These are phyloP conservation scores for Pulveroboletus ravenelii DNA, from an alignment of 768 basidiomycete genomes.

Conservation along the genomic window DNA sequence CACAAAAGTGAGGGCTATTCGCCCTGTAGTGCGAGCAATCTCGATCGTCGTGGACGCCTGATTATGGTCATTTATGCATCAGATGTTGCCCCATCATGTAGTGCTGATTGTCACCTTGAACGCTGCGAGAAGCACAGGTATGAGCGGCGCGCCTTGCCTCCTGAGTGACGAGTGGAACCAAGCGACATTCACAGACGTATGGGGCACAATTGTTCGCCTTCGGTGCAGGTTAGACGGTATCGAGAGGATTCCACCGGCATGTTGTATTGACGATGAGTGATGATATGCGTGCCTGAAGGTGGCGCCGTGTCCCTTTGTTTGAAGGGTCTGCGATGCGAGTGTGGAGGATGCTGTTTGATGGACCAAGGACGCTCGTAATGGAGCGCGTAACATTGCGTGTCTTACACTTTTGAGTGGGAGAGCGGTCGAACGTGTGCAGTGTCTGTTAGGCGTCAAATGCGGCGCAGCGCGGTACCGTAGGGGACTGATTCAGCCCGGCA, in stretches of 20 bases:
- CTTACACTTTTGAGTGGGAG: constrained; percentile 4
- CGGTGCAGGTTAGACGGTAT: neutral
- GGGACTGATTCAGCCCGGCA: neutral
- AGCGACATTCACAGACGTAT: constrained; percentile 6
- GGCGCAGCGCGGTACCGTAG: constrained; percentile 2
- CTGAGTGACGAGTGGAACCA: constrained; percentile 40
- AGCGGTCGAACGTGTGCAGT: constrained; percentile 1
- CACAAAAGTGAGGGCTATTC: constrained; percentile 71
- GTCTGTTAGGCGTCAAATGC: neutral
- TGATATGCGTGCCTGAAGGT: neutral
- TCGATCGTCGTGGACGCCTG: constrained; percentile 75
- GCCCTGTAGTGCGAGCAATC: constrained; percentile 60
- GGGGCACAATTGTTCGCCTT: constrained; percentile 1
- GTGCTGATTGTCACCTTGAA: constrained; percentile 47
- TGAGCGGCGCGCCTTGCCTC: constrained; percentile 28
- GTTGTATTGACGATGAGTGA: neutral
- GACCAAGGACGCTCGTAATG: constrained; percentile 5
- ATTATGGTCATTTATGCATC: neutral
- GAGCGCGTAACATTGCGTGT: constrained; percentile 55
- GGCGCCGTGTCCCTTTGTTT: neutral
- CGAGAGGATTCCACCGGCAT: constrained; percentile 5
- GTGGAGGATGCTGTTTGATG: neutral
- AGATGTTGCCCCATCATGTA: neutral
- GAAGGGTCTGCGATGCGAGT: neutral
- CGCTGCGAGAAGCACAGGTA: constrained; percentile 54